Evolutionary conservation across 768 basidiomycete genomes (phyloP), one percentile per base, ranked within the genome.

Genomic region (Infundibulicybe gibba): DNA sequence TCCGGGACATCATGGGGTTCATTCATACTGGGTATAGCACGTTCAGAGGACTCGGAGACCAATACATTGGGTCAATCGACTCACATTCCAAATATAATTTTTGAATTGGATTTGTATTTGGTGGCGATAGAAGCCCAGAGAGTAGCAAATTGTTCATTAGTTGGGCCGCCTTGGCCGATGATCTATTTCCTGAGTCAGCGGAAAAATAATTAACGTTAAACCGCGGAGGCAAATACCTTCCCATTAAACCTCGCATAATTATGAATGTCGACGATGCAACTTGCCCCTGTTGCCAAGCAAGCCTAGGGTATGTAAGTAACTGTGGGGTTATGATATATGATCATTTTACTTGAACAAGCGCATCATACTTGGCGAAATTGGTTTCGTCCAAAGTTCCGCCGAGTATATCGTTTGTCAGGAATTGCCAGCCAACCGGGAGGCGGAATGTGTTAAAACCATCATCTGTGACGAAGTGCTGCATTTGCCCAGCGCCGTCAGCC

Each of bases 201-300:
- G 8, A 25, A 8, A 25, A 25, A 25, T 8, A 25, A 25, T 25
- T 25, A 25, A 25, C 8, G 3, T 25, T 10, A 10, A 38, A 19
- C 14, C 17, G 35, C n/a, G n/a, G 4, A 10, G 10, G 10, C 6
- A 38, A 14, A 38, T 38, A 38, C 35, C 17, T 59, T 54, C 12
- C 75, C 74, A 50, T 81, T 78, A 75, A 76, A 80, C 39, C 80
- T 69, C 8, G 77, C 80, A 52, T 81, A 81, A 65, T 81, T 82
- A 63, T 82, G 80, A 68, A 32, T 45, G 37, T 6, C 13, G 35
- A 40, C 1, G 32, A 15, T 43, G 11, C 3, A 38, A 9, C 2
- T 15, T 12, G 55, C 68, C 11, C 53, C 74, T 72, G 20, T 80
- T 49, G 57, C 79, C 78, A 32, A 80, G 58, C 50, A 80, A 78